These are phyloP conservation scores for Theobroma cacao DNA, from an alignment of 345 rosid genomes.

Conservation along the genomic window DNA sequence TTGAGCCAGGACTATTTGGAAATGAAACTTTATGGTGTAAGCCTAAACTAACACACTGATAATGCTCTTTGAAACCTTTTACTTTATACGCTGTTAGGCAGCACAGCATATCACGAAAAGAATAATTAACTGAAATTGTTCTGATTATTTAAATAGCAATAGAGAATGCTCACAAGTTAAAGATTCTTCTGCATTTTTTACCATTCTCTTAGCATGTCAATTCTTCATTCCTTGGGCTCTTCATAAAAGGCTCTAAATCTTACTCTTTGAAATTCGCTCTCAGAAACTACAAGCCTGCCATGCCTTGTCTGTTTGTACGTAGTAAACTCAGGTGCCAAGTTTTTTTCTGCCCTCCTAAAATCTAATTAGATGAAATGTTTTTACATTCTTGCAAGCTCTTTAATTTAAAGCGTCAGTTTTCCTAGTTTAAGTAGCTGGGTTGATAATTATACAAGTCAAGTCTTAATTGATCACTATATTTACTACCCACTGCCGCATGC, in stretches of 20 bases:
- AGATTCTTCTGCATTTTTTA: not conserved
- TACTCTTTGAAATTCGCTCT: not conserved
- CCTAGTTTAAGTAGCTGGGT: not conserved
- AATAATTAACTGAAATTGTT: not conserved
- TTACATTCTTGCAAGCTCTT: not conserved
- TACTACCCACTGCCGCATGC: not conserved
- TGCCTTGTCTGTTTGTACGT: not conserved
- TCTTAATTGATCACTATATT: not conserved
- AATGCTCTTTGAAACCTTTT: not conserved
- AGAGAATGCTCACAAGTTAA: not conserved
- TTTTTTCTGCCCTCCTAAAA: not conserved
- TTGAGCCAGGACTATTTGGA: not conserved
- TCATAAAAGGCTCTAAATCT: not conserved
- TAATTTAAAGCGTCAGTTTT: not conserved
- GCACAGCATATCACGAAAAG: not conserved
- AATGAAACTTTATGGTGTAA: not conserved
- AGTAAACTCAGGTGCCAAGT: not conserved
- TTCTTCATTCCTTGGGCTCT: not conserved
- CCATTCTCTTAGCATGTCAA: not conserved
- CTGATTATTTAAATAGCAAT: not conserved
- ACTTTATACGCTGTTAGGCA: not conserved
- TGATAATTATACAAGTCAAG: not conserved
- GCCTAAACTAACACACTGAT: not conserved
- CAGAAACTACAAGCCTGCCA: not conserved
- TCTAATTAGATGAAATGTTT: not conserved